Percentiles rank a stretch among this genome's conserved stretches.
Conservation (phyloP, 306 rosid species). For the Castanea mollissima region DNA sequence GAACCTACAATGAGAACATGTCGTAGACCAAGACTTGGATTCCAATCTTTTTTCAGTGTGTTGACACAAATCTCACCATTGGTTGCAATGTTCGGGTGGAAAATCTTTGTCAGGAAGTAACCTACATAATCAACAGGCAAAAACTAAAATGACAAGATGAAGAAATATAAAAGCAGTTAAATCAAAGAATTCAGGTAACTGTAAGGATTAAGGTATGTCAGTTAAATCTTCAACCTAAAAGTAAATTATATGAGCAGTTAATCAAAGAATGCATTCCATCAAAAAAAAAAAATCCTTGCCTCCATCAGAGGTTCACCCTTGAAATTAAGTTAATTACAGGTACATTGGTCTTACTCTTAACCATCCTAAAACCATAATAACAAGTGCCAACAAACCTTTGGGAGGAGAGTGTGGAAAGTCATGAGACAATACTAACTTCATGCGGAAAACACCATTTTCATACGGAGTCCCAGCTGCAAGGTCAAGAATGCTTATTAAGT, state of each 20-base stretch:
- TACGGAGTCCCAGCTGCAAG: constrained; percentile 95
- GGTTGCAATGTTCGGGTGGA: constrained; percentile 88
- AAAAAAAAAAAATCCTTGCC: not conserved
- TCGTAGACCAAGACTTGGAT: constrained; percentile 89
- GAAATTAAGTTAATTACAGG: not conserved
- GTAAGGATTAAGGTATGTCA: no score
- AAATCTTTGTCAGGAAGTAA: constrained; percentile 84
- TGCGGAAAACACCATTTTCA: constrained; percentile 92
- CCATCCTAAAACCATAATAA: not conserved
- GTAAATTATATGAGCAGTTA: not conserved
- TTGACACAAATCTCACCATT: constrained; percentile 98
- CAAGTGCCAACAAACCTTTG: constrained; percentile 55
- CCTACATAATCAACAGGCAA: constrained; percentile 51
- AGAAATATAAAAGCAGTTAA: no score
- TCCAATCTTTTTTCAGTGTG: constrained; percentile 96
- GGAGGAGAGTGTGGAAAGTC: constrained; percentile 96
- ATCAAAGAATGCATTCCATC: constrained; percentile 1
- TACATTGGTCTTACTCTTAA: not conserved
- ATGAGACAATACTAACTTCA: constrained; percentile 79
- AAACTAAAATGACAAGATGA: constrained; percentile 5
- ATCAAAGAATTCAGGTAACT: no score
- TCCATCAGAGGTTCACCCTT: not conserved
- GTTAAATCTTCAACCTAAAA: no score
- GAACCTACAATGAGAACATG: constrained; percentile 84
- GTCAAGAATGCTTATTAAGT: constrained; percentile 17